Evolutionary conservation across 2,329 filamentous ascomycete species (phyloP), one percentile per base, ranked within the genome.

Genomic region (Colletotrichum horii): DNA sequence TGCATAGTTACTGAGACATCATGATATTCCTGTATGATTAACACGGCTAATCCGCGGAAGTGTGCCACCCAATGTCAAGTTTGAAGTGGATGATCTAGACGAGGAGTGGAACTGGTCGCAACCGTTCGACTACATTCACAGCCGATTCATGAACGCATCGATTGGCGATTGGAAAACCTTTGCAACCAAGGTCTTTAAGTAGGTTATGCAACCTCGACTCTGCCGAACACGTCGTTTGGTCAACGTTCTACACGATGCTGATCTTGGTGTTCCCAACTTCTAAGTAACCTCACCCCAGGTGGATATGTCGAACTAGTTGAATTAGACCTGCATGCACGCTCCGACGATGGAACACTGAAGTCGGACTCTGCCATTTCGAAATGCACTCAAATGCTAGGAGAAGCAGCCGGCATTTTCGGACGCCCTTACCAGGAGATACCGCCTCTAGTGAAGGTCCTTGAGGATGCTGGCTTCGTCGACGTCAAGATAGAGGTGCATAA

Each of bases 41-140:
- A 8, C 16, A 2, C n/a, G 16, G 8, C 60, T 76, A 80, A 32
- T 79, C 81, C 11, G 78, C 26, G 9, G 7, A 28, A 85, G 85
- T 78, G 80, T 88, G 19, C 85, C 85, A 0, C 81, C 81, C 2
- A 86, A 86, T 69, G 77, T 85, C 2, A 76, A 79, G 12, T 86
- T 87, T 64, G 80, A 85, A 72, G 80, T 87, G 38, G 85, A 87
- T 61, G 84, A 86, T 71, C 22, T 81, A 1, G 77, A 82, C 56
- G 66, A 79, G 19, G 78, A 79, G 9, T 80, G 78, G 79, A 77
- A 77, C 4, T 81, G 77, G 73, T 85, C 87, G 2, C 80, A 84
- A 5, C 83, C 86, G 56, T 91, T 91, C 79, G 91, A 93, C 82
- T 90, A 89, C 78, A 89, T 93, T 76, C 91, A 92, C 80, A 88